Conservation (phyloP, 2,329 filamentous ascomycete species). For the Arthrinium phaeospermum region DNA sequence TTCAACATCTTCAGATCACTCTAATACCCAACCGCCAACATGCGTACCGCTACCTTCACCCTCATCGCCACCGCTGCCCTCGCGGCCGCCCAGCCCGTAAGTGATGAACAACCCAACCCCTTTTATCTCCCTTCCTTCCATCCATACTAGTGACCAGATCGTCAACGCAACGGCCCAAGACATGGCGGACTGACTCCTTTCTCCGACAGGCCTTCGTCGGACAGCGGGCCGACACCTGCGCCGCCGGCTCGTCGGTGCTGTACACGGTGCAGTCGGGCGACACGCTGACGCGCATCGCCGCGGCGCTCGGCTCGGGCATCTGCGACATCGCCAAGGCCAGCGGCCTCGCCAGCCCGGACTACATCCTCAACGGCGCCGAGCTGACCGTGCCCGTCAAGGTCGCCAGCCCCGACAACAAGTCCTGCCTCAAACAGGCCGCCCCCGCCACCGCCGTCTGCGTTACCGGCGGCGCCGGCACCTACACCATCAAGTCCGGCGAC, state of each 20-base stretch:
- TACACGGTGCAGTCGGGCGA: conserved; percentile 17
- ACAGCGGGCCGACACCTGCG: not conserved
- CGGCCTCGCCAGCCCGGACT: conserved; percentile 2
- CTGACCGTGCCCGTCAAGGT: conserved; percentile 9
- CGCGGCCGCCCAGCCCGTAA: not conserved
- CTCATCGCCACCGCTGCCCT: not conserved
- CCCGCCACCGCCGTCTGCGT: conserved; percentile 16
- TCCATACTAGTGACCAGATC: not conserved
- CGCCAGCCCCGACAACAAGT: conserved; percentile 16
- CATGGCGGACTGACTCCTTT: not conserved
- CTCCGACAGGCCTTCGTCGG: not conserved
- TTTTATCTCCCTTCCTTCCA: not conserved
- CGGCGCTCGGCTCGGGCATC: conserved; percentile 14
- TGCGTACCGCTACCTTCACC: conserved; percentile 1
- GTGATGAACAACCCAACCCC: not conserved
- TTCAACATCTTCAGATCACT: not conserved
- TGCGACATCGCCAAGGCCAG: conserved; percentile 18
- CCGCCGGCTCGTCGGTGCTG: not conserved
- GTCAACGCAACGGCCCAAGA: not conserved
- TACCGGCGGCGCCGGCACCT: not conserved
- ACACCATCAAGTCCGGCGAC: conserved; percentile 13
- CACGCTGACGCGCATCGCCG: conserved; percentile 2
- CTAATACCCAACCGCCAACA: conserved; percentile 9
- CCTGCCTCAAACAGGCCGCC: not conserved
- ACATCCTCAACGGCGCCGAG: not conserved